Percentiles rank a stretch among this genome's conserved stretches.
Conservation (phyloP, 768 basidiomycete genomes). For the Chiua virens region DNA sequence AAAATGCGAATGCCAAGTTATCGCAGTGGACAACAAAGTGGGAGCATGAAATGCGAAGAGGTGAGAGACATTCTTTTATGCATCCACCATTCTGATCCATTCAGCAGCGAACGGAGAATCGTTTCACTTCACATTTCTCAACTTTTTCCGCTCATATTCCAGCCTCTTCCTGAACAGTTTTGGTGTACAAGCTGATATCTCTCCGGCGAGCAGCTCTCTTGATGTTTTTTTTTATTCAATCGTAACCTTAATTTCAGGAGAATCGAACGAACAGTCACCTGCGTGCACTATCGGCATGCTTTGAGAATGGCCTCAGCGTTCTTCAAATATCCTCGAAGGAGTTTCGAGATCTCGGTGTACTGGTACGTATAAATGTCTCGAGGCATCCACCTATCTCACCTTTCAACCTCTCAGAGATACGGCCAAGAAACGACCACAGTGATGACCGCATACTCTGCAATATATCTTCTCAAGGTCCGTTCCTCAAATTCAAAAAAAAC, state of each 20-base stretch:
- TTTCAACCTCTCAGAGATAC: conserved; percentile 55
- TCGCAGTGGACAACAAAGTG: conserved; percentile 72
- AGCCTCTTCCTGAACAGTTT: conserved; percentile 84
- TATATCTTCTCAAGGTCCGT: conserved; percentile 71
- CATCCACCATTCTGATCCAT: conserved; percentile 3
- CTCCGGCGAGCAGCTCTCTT: conserved; percentile 44
- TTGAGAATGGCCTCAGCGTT: conserved; percentile 69
- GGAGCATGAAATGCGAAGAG: conserved; percentile 71
- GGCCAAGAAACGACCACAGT: conserved; percentile 81
- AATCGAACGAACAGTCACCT: conserved; percentile 60
- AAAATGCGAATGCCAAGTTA: conserved; percentile 70
- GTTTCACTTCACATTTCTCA: conserved; percentile 76
- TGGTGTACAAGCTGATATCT: conserved; percentile 66
- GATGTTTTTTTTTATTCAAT: neutral
- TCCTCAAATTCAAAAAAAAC: conserved; percentile 4
- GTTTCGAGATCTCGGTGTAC: conserved; percentile 70
- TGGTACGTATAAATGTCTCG: conserved; percentile 54
- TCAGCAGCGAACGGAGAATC: conserved; percentile 62
- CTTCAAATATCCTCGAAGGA: conserved; percentile 72
- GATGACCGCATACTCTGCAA: conserved; percentile 85
- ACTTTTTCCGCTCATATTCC: conserved; percentile 75
- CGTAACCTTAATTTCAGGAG: conserved; percentile 37
- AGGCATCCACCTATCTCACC: neutral
- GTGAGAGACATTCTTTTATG: conserved; percentile 34
- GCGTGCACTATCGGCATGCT: conserved; percentile 70